Conservation (phyloP, 805 yeast species). For the Tetrapisispora nanseiensis region DNA sequence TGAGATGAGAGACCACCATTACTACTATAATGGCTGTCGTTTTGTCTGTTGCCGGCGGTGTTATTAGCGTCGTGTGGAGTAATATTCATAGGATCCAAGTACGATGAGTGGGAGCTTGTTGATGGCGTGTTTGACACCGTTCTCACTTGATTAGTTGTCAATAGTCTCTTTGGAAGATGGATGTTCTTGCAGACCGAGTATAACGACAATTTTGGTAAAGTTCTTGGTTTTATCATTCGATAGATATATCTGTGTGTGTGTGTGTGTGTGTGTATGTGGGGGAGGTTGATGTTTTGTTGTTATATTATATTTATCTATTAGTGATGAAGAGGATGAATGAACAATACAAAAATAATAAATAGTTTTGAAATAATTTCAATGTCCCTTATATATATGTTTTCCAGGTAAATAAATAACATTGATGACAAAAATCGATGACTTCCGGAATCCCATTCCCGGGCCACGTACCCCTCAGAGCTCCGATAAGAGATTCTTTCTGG, state of each 20-base stretch:
- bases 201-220: neutral
- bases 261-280: no score
- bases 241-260: no score
- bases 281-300: no score
- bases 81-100: neutral
- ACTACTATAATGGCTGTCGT: neutral
- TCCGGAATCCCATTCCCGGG: conserved; percentile 3
- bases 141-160: neutral
- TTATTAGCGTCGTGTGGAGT: neutral
- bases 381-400: neutral
- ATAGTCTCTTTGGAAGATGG: neutral
- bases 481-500: no score
- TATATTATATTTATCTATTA: no score
- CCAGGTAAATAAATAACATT: neutral
- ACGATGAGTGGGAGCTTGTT: neutral
- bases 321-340: no score
- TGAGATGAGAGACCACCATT: no score
- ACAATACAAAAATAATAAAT: no score
- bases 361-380: no score
- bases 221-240: neutral
- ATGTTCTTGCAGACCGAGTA: no score
- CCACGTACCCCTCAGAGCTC: no score
- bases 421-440: neutral
- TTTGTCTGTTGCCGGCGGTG: neutral
- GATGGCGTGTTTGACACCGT: neutral